Percentiles rank a stretch among this genome's conserved stretches.
These are phyloP conservation scores for Sarocladium kiliense DNA, from an alignment of 2,329 filamentous ascomycete genomes.

Conservation along the genomic window DNA sequence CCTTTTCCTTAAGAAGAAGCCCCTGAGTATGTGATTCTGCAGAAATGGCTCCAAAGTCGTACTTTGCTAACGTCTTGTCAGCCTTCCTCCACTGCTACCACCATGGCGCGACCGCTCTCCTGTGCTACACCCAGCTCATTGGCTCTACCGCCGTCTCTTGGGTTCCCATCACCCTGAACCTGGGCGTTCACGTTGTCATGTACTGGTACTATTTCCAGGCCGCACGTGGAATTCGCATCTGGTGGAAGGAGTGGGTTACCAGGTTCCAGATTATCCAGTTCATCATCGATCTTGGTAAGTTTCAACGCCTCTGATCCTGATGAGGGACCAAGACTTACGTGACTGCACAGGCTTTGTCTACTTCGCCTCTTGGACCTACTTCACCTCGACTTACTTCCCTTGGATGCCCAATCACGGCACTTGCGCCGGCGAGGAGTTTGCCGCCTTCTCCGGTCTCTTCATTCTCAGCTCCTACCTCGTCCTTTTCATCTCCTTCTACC, in stretches of 20 bases:
- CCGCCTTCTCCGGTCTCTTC: conserved; percentile 84
- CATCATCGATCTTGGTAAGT: conserved; percentile 87
- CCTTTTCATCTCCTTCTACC: conserved; percentile 98
- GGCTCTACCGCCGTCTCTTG: conserved; percentile 91
- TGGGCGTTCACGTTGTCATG: conserved; percentile 96
- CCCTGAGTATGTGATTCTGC: conserved; percentile 51
- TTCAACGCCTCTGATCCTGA: conserved; percentile 11
- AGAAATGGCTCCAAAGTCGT: no score
- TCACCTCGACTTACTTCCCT: conserved; percentile 83
- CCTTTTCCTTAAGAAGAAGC: conserved; percentile 99
- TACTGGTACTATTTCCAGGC: conserved; percentile 99
- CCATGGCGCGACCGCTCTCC: conserved; percentile 91
- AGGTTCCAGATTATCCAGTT: conserved; percentile 96
- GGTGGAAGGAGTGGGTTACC: conserved; percentile 99
- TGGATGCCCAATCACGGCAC: conserved; percentile 78
- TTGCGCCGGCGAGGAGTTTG: conserved; percentile 95
- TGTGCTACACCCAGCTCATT: conserved; percentile 96
- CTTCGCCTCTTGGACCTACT: conserved; percentile 99
- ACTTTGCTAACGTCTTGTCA: conserved; percentile 30
- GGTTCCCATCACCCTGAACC: conserved; percentile 89
- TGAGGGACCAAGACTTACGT: conserved; percentile 9
- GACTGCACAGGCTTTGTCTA: conserved; percentile 75
- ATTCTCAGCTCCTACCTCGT: conserved; percentile 94
- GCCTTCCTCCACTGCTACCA: conserved; percentile 99
- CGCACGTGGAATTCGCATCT: conserved; percentile 88